phyloP scores from a whole-genome alignment of 345 rosid species.

The Gossypium australe region DNA sequence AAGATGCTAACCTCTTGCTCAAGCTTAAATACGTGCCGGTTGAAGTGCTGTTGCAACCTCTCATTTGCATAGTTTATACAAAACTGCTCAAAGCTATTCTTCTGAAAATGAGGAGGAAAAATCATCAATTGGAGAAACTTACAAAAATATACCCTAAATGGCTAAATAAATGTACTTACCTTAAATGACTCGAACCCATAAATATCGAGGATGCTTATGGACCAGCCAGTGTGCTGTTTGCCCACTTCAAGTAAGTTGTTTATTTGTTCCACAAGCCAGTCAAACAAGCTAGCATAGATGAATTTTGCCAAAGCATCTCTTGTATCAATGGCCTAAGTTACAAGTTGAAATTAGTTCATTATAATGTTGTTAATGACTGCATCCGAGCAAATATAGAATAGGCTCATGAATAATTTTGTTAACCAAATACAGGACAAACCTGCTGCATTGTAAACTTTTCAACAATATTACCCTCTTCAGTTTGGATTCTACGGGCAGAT shows the following conservation, averaged over 20 bases:
- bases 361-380: not conserved
- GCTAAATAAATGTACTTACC: slow-evolving; percentile 33
- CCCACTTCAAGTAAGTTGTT: slow-evolving; percentile 69
- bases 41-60: slow-evolving; percentile 95
- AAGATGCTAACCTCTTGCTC: slow-evolving; percentile 70
- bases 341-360: not conserved
- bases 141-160: slow-evolving; percentile 9
- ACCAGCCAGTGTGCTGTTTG: slow-evolving; percentile 46
- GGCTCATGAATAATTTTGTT: not conserved
- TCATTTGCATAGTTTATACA: slow-evolving; percentile 98
- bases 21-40: slow-evolving; percentile 82
- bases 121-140: slow-evolving; percentile 17
- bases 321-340: slow-evolving; percentile 64
- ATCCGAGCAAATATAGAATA: not conserved
- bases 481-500: slow-evolving; percentile 60
- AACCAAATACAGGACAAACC: slow-evolving; percentile 36
- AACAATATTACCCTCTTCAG: slow-evolving; percentile 59
- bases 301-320: slow-evolving; percentile 92
- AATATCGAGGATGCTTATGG: slow-evolving; percentile 90
- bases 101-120: slow-evolving; percentile 44
- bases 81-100: slow-evolving; percentile 90
- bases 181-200: slow-evolving; percentile 92
- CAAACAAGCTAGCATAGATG: slow-evolving; percentile 75
- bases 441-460: slow-evolving; percentile 72
- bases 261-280: slow-evolving; percentile 81